Evolutionary conservation across 1,139 yeast genomes (phyloP), one percentile per base, ranked within the genome.

Genomic region (Hanseniaspora uvarum): DNA sequence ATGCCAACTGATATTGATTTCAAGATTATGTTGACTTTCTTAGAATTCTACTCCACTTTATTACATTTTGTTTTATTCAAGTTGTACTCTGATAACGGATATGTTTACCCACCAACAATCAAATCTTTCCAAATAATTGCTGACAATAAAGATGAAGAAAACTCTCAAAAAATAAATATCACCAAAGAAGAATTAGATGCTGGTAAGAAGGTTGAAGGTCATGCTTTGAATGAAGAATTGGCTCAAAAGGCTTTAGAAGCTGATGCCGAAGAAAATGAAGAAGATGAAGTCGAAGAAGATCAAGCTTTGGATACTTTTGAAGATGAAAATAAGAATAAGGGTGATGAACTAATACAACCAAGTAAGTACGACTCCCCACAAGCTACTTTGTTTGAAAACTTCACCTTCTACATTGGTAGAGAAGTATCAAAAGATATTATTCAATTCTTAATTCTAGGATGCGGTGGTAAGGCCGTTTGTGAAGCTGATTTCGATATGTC

Each of bases 1-100:
- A 84, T 92, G 62, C 98, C 99, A 45, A 71, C 83, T 47, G 98
- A 92, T 68, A 83, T 92, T 58, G 99, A 92, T 71, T 89, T 94
- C 75, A 80, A 94, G 70, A 87, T 92, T 72, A 92, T 92, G 99
- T 76, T 88, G 65, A 89, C 98, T 1, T 92, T 92, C 71, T 78
- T 92, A 66, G 98, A 92, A 71, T 89, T 94, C 69, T 92, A 92
- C 72, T 84, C 95, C 31, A 92, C 97, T 28, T 73, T 92, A 62
- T 71, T 89, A 64, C 95, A 89, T 67, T 92, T 94, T 65, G 89
- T 83, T 24, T 74, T 89, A 58, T 92, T 68, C 77, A 84, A 86
- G 68, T 76, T 94, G 59, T 92, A 87, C 72, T 80, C 85, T 34
- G 97, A 88, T 61, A 75, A 83, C 39, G 89, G 83, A 56, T 78